These are phyloP conservation scores for Sclerotinia borealis DNA, from an alignment of 2,329 filamentous ascomycete genomes.

Conservation along the genomic window DNA sequence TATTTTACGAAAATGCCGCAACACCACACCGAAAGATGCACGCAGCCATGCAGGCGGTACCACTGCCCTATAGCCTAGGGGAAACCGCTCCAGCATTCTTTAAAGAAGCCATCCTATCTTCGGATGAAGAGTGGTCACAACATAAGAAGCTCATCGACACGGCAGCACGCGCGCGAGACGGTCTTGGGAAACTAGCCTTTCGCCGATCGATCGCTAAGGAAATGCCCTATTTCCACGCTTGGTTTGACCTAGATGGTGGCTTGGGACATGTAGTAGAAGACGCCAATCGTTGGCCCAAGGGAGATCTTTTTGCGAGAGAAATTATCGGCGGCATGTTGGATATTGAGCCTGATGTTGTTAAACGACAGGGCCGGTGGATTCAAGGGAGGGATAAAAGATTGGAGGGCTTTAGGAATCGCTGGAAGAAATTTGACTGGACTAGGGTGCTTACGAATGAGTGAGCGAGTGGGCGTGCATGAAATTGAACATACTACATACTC, in stretches of 20 bases:
- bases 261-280: conserved; percentile 92
- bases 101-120: conserved; percentile 80
- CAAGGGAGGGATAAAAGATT: conserved; percentile 52
- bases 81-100: conserved; percentile 93
- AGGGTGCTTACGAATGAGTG: conserved; percentile 42
- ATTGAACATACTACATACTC: background rate
- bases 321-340: conserved; percentile 90
- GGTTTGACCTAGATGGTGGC: conserved; percentile 89
- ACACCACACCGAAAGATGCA: conserved; percentile 71
- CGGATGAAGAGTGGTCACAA: conserved; percentile 92
- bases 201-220: conserved; percentile 80
- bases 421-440: conserved; percentile 71
- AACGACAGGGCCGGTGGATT: conserved; percentile 83
- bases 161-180: conserved; percentile 54
- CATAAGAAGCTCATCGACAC: conserved; percentile 95
- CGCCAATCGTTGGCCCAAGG: conserved; percentile 73
- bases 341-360: conserved; percentile 72
- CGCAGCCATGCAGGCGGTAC: conserved; percentile 78
- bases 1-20: conserved; percentile 98
- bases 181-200: conserved; percentile 76
- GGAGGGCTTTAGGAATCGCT: conserved; percentile 74
- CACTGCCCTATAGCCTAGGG: conserved; percentile 85
- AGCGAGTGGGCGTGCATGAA: background rate
- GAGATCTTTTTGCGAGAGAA: conserved; percentile 89
- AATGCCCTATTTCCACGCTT: conserved; percentile 97